phyloP scores from a whole-genome alignment of 257 asterid genomes.

The Coffea canephora region DNA sequence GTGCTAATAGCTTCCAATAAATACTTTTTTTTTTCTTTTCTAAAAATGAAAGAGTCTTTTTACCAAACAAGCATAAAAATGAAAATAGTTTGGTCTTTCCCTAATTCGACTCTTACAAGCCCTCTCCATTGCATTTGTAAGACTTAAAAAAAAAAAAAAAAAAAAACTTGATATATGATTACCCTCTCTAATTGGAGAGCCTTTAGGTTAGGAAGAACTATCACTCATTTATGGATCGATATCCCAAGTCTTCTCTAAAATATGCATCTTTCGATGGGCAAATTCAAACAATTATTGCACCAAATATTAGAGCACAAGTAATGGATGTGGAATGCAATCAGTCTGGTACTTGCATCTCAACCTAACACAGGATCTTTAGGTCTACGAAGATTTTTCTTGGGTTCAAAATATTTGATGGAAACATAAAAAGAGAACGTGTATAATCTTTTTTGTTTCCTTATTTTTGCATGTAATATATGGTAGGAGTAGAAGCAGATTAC shows the following conservation, averaged over 20 bases:
- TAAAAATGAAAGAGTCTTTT: too few species aligned
- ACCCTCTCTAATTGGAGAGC: not conserved
- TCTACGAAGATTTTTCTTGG: not conserved
- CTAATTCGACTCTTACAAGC: too few species aligned
- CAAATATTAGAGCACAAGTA: not conserved
- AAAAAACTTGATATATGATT: not conserved
- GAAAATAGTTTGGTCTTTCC: not conserved
- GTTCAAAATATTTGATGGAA: not conserved
- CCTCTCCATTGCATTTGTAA: too few species aligned
- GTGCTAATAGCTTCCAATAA: not conserved
- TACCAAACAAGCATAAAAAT: not conserved
- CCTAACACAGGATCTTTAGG: not conserved
- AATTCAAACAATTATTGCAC: not conserved
- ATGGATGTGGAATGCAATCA: not conserved
- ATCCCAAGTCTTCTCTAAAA: too few species aligned
- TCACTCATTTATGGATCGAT: not conserved
- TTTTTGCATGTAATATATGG: not conserved
- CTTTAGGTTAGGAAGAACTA: not conserved
- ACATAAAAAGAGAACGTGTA: not conserved
- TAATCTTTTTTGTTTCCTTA: not conserved
- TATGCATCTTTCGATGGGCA: not conserved
- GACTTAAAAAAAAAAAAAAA: too few species aligned
- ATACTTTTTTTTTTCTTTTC: too few species aligned
- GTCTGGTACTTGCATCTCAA: not conserved
- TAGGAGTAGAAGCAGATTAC: constrained; percentile 3